Conservation (phyloP, 129 eudicot genomes). For the Pulicaria dysenterica region DNA sequence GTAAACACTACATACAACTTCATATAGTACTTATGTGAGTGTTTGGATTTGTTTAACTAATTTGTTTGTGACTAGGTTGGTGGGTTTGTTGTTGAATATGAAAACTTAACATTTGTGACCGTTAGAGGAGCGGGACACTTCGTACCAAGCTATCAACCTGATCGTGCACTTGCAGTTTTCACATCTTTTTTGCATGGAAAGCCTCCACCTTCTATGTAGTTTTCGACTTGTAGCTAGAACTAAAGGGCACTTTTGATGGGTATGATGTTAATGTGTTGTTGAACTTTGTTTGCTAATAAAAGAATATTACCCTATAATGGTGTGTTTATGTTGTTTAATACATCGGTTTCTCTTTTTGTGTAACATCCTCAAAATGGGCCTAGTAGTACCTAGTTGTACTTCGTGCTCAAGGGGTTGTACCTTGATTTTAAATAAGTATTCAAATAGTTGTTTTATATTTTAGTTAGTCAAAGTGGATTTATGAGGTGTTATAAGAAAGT, state of each 20-base stretch:
- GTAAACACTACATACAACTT: neutral
- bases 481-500: too few relatives aligned
- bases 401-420: too few relatives aligned
- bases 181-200: constrained; percentile 49
- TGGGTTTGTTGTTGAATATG: constrained; percentile 50
- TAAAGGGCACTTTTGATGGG: neutral
- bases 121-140: constrained; percentile 67
- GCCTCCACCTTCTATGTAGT: constrained; percentile 32
- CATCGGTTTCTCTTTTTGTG: neutral
- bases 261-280: constrained; percentile 7
- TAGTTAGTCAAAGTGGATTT: too few relatives aligned
- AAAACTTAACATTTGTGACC: constrained; percentile 56
- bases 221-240: neutral
- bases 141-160: constrained; percentile 63
- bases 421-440: too few relatives aligned
- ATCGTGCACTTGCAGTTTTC: constrained; percentile 44
- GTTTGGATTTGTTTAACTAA: neutral
- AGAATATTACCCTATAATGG: constrained; percentile 6
- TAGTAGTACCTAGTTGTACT: too few relatives aligned
- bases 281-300: neutral
- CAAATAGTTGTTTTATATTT: too few relatives aligned
- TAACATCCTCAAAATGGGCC: too few relatives aligned
- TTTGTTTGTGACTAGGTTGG: constrained; percentile 43
- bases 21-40: neutral
- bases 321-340: neutral